phyloP scores from a whole-genome alignment of 805 yeast species.

The Suhomyces sp. region DNA sequence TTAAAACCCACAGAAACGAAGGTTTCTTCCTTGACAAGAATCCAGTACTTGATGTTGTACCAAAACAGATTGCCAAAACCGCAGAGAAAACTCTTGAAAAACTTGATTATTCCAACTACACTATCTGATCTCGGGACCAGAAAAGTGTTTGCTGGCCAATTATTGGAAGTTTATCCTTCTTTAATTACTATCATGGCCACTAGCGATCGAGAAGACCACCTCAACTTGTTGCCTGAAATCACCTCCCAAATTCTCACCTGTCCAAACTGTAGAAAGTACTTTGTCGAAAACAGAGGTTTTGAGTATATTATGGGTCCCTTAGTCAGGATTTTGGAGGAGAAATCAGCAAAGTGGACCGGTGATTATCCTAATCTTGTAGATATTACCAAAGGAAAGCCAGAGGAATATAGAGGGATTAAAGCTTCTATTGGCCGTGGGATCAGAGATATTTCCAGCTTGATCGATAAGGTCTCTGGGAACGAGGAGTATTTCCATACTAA shows the following conservation, averaged over 20 bases:
- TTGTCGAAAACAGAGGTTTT: slow-evolving; percentile 40
- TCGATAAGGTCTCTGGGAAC: neutral
- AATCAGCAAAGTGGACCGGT: slow-evolving; percentile 35
- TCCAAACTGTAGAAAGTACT: slow-evolving; percentile 38
- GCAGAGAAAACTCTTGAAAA: slow-evolving; percentile 47
- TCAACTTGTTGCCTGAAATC: slow-evolving; percentile 31
- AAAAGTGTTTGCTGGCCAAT: slow-evolving; percentile 47
- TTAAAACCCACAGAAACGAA: slow-evolving; percentile 8
- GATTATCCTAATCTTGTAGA: slow-evolving; percentile 31
- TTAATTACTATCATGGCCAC: slow-evolving; percentile 46
- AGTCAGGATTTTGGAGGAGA: slow-evolving; percentile 38
- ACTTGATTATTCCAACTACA: slow-evolving; percentile 52
- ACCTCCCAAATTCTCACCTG: slow-evolving; percentile 43
- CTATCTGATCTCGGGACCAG: slow-evolving; percentile 51
- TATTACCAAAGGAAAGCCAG: slow-evolving; percentile 11
- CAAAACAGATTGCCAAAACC: slow-evolving; percentile 58
- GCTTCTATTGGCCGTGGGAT: slow-evolving; percentile 31
- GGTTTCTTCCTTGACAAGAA: slow-evolving; percentile 36
- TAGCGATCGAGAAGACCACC: slow-evolving; percentile 49
- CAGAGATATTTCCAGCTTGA: slow-evolving; percentile 25
- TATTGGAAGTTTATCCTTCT: slow-evolving; percentile 53
- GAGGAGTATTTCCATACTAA: neutral
- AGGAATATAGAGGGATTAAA: slow-evolving; percentile 21
- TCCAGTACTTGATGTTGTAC: slow-evolving; percentile 56
- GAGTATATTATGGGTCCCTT: slow-evolving; percentile 48